Base-by-base conservation (phyloP, 345 rosid genomes). In the Salix viminalis region DNA sequence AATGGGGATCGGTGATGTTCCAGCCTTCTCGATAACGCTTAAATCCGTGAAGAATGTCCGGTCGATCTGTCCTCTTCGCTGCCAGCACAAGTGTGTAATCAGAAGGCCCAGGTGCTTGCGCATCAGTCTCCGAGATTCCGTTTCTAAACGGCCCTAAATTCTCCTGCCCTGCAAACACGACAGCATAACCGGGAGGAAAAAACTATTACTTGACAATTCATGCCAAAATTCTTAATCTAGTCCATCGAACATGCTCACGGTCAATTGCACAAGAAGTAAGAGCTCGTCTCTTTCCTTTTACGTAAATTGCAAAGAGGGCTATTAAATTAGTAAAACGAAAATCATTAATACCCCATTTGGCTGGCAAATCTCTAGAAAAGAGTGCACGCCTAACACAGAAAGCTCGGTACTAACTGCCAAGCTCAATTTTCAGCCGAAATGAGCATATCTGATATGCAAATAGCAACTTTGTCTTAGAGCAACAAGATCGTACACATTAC, bases 1-100 rank as follows among this genome's bases (percentile, higher is more conserved):
- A 96, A 82, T 96, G 98, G 77, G 75, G 86, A 80, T 87, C 87
- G n/a, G 97, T 83, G 77, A 94, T 87, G 78, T 92, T 84, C 98
- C 99, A 96, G 68, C 99, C 99, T 4, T 88, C 97, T 13, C 1
- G 86, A 77, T 96, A 93, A 65, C 69, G 89, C 88, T 77, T 87
- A 68, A 93, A 94, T 41, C 90, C 83, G 0, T 65, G 82, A 70
- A 96, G 97, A 79, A 96, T 84, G 74, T 94, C 99, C 1, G 98
- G 98, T 75, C 99, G 88, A 75, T 87, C 79, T 1, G 99, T 96
- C 86, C 98, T 91, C 66, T 83, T 79, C 30, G 91, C 90, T 0
- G 98, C 98, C 82, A 96, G 82, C 73, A 92, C 79, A 50, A 94
- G 90, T 3, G 84, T 75, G 73, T 60, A 73, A 61, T 68, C 34